Evolutionary conservation across 164 flowering plant species (phyloP).

Genomic region (Umbellularia californica): DNA sequence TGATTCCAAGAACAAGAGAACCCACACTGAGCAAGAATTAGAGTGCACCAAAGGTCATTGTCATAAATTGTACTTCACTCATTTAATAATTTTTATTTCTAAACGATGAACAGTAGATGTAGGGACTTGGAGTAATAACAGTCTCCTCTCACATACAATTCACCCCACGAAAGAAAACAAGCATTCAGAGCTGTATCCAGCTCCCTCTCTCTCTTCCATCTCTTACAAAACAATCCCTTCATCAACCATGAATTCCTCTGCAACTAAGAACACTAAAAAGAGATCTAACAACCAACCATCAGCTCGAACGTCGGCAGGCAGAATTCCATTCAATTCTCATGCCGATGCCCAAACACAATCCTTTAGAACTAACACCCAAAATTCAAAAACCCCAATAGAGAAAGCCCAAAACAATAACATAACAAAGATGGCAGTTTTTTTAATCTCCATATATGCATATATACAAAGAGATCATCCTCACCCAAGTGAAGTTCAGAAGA

Average conservation of each 20-base stretch:
- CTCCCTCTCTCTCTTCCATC: slow-evolving; percentile 5
- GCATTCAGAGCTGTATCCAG: slow-evolving; percentile 10
- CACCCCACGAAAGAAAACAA: slow-evolving; percentile 8
- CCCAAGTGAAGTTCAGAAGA: slow-evolving; percentile 5
- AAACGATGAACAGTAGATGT: slow-evolving; percentile 5
- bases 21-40: no score
- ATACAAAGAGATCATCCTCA: neutral
- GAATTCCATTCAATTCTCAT: slow-evolving; percentile 1
- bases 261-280: neutral
- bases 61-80: neutral
- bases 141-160: slow-evolving; percentile 4
- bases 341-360: slow-evolving; percentile 6
- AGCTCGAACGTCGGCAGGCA: neutral
- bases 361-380: slow-evolving; percentile 3
- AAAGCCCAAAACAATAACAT: neutral
- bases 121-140: neutral
- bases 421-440: neutral
- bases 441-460: neutral
- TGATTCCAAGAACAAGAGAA: no score
- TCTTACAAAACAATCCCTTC: neutral
- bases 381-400: slow-evolving; percentile 1
- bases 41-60: neutral
- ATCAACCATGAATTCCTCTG: neutral
- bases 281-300: neutral
- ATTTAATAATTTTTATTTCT: slow-evolving; percentile 6